Conservation (phyloP, 1,139 yeast species). For the Pichia sp. region DNA sequence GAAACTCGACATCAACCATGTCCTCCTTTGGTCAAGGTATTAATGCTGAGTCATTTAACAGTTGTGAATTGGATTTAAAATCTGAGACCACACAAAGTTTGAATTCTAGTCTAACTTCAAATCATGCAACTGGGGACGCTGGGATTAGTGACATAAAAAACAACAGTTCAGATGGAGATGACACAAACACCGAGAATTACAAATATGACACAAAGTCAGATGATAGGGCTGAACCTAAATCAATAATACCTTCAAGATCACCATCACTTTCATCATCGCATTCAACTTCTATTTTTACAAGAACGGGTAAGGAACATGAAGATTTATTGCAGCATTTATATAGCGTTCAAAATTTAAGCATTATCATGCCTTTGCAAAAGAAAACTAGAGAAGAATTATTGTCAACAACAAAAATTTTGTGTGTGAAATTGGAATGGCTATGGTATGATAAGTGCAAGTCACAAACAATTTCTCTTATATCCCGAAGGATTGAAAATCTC, state of each 20-base stretch:
- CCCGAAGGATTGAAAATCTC: slow-evolving; percentile 1
- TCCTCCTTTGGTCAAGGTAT: no score
- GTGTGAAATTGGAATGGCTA: slow-evolving; percentile 49
- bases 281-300: background rate
- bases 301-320: background rate
- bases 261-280: slow-evolving; percentile 14
- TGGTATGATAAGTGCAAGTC: slow-evolving; percentile 40
- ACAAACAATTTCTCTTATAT: slow-evolving; percentile 2
- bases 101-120: no score
- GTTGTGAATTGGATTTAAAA: no score
- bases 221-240: no score
- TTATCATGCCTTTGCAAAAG: slow-evolving; percentile 47
- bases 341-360: slow-evolving; percentile 31
- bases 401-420: slow-evolving; percentile 39
- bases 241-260: background rate
- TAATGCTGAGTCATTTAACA: no score
- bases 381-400: slow-evolving; percentile 45
- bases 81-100: no score
- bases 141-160: no score
- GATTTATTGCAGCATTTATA: slow-evolving; percentile 34
- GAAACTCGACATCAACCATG: no score
- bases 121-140: no score
- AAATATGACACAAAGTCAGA: background rate
- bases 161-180: no score
- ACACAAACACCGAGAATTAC: background rate